These are phyloP conservation scores for Euptelea pleiosperma DNA, from an alignment of 164 flowering plant species.

Conservation along the genomic window DNA sequence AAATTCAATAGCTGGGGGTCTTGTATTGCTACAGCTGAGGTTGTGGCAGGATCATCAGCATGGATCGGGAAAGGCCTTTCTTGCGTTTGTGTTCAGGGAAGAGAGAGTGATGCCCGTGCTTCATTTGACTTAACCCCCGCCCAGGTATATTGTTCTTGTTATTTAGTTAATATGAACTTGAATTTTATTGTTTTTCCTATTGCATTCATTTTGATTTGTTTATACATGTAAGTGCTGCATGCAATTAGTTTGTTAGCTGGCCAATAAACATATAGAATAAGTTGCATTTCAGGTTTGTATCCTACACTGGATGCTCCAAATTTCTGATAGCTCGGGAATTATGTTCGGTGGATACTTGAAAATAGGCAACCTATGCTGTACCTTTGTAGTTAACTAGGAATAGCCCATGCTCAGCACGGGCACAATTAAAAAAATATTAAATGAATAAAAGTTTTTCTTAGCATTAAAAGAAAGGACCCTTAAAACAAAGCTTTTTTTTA, in stretches of 20 bases:
- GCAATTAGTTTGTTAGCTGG: neutral
- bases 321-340: too few species aligned
- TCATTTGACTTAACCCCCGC: constrained; percentile 89
- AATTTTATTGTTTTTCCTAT: neutral
- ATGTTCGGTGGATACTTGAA: too few species aligned
- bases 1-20: constrained; percentile 19
- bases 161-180: neutral
- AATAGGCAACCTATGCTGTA: too few species aligned
- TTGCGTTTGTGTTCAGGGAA: constrained; percentile 97
- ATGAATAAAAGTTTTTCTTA: too few species aligned
- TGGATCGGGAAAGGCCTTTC: constrained; percentile 99
- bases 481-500: too few species aligned
- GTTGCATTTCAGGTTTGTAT: too few species aligned
- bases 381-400: too few species aligned
- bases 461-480: too few species aligned
- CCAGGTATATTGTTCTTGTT: constrained; percentile 49
- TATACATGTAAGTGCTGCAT: neutral
- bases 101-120: constrained; percentile 81
- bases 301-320: too few species aligned
- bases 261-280: neutral
- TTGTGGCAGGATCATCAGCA: constrained; percentile 96
- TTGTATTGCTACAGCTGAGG: constrained; percentile 71
- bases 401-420: too few species aligned
- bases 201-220: neutral
- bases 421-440: too few species aligned